Conservation (phyloP, 257 asterid species). For the Solanum neorickii region DNA sequence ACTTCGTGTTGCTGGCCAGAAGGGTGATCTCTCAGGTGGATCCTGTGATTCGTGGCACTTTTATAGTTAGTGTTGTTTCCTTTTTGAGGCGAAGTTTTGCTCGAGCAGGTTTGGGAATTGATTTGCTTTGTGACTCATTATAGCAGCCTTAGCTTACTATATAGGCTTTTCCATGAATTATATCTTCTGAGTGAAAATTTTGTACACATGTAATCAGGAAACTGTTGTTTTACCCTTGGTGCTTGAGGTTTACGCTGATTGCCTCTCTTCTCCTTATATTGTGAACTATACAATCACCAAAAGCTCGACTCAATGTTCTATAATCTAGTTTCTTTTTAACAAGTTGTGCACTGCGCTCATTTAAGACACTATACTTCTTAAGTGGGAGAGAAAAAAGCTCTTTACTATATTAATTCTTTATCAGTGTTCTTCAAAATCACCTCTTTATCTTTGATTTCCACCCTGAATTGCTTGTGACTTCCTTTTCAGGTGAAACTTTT, state of each 20-base stretch:
- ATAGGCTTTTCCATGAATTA: background rate
- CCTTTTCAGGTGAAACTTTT: constrained; percentile 76
- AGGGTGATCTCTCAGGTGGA: constrained; percentile 98
- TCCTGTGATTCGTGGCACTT: constrained; percentile 83
- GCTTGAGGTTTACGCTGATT: no score
- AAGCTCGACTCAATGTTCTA: background rate
- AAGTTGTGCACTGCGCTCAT: background rate
- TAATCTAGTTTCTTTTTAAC: background rate
- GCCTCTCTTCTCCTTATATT: background rate
- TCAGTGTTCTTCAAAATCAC: background rate
- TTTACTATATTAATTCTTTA: background rate
- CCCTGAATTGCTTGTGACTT: background rate
- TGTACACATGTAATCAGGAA: background rate
- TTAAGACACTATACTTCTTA: background rate
- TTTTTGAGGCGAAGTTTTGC: constrained; percentile 61
- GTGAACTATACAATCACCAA: background rate
- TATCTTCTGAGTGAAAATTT: background rate
- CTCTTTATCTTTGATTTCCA: background rate
- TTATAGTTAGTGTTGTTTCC: constrained; percentile 63
- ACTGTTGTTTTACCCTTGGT: background rate
- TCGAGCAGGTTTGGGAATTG: constrained; percentile 67
- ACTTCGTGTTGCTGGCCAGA: constrained; percentile 86
- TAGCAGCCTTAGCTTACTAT: background rate
- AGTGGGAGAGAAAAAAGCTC: background rate
- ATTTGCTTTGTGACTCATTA: constrained; percentile 22